Conservation (phyloP, 2,329 filamentous ascomycete genomes). For the Colletotrichum sublineola region DNA sequence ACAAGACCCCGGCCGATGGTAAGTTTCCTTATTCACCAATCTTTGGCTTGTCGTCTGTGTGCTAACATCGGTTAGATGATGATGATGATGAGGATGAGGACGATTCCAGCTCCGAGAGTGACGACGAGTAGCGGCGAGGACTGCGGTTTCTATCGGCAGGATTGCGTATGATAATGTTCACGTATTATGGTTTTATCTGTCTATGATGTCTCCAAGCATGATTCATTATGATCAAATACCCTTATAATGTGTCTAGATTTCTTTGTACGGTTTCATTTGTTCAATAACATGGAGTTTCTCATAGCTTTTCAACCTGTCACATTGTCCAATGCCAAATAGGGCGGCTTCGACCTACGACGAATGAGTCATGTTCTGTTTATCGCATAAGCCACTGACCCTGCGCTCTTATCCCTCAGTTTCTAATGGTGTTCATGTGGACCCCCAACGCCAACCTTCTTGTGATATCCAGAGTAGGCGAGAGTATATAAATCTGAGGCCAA, state of each 20-base stretch:
- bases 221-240: constrained; percentile 40
- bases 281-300: background rate
- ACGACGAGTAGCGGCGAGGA: constrained; percentile 27
- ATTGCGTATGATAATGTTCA: constrained; percentile 21
- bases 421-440: background rate
- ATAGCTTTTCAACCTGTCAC: background rate
- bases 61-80: constrained; percentile 14
- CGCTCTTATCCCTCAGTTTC: background rate
- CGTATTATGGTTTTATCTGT: constrained; percentile 28
- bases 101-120: constrained; percentile 38
- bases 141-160: background rate
- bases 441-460: background rate
- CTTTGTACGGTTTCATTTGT: constrained; percentile 10
- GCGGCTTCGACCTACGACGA: background rate
- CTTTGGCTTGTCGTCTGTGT: accelerated
- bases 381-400: background rate
- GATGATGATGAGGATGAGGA: constrained; percentile 34
- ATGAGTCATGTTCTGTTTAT: background rate
- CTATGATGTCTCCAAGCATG: constrained; percentile 31
- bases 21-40: background rate
- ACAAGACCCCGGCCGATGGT: constrained; percentile 38
- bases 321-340: no score
- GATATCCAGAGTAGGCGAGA: background rate
- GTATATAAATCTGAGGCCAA: background rate
- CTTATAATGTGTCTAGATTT: constrained; percentile 38